phyloP scores from a whole-genome alignment of 1,284 basidiomycete species.

The Ceraceosorus guamensis region DNA sequence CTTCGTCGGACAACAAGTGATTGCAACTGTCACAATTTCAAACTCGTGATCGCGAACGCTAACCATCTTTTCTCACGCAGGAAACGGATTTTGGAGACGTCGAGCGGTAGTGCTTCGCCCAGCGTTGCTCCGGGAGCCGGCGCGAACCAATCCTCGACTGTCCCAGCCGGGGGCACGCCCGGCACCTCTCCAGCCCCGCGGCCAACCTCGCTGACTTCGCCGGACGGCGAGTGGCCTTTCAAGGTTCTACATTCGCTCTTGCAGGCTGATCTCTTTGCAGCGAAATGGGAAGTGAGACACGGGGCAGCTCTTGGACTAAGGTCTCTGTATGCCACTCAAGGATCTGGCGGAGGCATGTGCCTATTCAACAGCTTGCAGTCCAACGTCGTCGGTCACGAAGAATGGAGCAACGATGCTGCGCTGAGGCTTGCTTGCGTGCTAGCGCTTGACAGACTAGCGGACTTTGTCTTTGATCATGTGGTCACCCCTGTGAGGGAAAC shows the following conservation, averaged over 20 bases:
- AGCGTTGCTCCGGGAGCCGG: too few species aligned
- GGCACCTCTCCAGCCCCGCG: conserved; percentile 19
- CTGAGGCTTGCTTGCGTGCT: conserved; percentile 82
- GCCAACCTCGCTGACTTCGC: conserved; percentile 24
- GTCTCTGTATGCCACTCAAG: conserved; percentile 80
- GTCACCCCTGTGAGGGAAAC: conserved; percentile 95
- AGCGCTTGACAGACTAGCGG: conserved; percentile 92
- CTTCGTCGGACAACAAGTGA: too few species aligned
- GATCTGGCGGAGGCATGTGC: conserved; percentile 66
- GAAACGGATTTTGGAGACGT: too few species aligned
- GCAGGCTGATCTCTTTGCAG: conserved; percentile 72
- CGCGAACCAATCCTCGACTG: too few species aligned
- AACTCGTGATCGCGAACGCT: too few species aligned
- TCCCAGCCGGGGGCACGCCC: not conserved
- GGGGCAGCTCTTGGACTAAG: conserved; percentile 86
- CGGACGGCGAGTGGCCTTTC: conserved; percentile 78
- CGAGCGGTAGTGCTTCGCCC: too few species aligned
- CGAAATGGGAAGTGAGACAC: conserved; percentile 88
- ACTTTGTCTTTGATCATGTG: conserved; percentile 95
- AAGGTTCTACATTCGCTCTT: conserved; percentile 73
- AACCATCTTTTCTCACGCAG: too few species aligned
- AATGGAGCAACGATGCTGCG: conserved; percentile 81
- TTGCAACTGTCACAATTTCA: too few species aligned
- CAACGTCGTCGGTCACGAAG: conserved; percentile 56
- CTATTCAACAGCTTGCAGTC: conserved; percentile 10